phyloP scores from a whole-genome alignment of 2,329 filamentous ascomycete genomes.

The Ophiostoma himal-ulmi region DNA sequence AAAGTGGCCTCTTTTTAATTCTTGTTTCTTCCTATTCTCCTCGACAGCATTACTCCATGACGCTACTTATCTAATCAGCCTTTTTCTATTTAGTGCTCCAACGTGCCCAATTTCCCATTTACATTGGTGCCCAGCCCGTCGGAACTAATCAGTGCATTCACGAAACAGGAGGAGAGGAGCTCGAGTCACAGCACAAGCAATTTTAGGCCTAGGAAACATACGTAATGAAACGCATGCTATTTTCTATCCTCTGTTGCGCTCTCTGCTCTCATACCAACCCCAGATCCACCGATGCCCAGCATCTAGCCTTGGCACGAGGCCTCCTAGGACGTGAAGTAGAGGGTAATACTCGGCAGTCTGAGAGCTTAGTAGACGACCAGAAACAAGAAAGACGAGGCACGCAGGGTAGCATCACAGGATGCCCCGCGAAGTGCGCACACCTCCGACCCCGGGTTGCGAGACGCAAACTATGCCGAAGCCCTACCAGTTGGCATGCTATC shows the following conservation, averaged over 20 bases:
- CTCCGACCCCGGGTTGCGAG: too few species aligned
- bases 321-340: not conserved
- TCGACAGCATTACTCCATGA: too few species aligned
- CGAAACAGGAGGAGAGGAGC: not conserved
- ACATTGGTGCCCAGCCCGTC: not conserved
- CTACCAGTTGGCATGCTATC: too few species aligned
- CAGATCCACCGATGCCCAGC: not conserved
- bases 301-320: not conserved
- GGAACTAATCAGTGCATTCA: not conserved
- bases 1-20: too few species aligned
- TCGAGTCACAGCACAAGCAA: not conserved
- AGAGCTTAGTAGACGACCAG: not conserved
- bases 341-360: not conserved
- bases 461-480: too few species aligned
- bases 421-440: not conserved
- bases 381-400: not conserved
- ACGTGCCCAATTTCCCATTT: not conserved
- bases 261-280: not conserved
- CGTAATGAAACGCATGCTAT: not conserved
- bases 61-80: too few species aligned
- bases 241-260: not conserved
- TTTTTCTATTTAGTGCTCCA: not conserved
- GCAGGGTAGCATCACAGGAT: not conserved
- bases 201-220: not conserved
- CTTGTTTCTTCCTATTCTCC: too few species aligned